Percentiles rank a stretch among this genome's conserved stretches.
These are phyloP conservation scores for Phylloporus rhodoxanthus DNA, from an alignment of 768 basidiomycete genomes.

Conservation along the genomic window DNA sequence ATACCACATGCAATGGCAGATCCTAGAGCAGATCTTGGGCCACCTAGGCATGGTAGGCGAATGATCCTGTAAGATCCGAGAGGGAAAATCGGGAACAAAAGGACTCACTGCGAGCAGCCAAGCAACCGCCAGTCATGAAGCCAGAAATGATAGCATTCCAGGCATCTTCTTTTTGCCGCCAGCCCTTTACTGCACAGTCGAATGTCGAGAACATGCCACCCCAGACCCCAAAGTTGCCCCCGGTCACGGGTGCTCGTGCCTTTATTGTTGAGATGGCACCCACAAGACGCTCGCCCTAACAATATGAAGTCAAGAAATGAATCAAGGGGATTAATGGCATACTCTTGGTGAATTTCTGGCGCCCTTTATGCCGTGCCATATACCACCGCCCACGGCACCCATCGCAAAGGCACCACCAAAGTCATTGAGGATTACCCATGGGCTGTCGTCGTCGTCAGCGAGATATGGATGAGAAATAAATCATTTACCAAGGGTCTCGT, in stretches of 20 bases:
- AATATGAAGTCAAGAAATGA: neutral
- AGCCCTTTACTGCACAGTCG: slow-evolving; percentile 96
- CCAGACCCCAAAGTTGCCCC: slow-evolving; percentile 95
- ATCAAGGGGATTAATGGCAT: slow-evolving; percentile 19
- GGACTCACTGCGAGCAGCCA: slow-evolving; percentile 85
- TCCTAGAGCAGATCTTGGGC: slow-evolving; percentile 82
- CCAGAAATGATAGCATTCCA: slow-evolving; percentile 99
- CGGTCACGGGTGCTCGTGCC: slow-evolving; percentile 95
- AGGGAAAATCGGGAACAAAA: neutral
- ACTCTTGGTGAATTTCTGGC: slow-evolving; percentile 94
- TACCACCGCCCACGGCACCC: slow-evolving; percentile 96
- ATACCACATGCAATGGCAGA: slow-evolving; percentile 97
- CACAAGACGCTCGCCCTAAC: slow-evolving; percentile 88
- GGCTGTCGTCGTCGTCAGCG: slow-evolving; percentile 44
- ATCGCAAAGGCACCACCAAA: slow-evolving; percentile 97
- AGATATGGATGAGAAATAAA: neutral
- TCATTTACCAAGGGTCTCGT: slow-evolving; percentile 81
- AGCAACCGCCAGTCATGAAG: slow-evolving; percentile 95
- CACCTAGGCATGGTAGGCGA: slow-evolving; percentile 49
- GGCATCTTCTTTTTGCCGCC: slow-evolving; percentile 94
- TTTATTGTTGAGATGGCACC: slow-evolving; percentile 96
- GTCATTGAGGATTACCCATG: slow-evolving; percentile 98
- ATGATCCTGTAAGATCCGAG: neutral
- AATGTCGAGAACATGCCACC: slow-evolving; percentile 99
- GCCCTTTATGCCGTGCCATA: slow-evolving; percentile 99